A percentile compares a stretch with the other conserved stretches of the same genome.
Conservation (phyloP, 805 yeast genomes). For the Scheffersomyces stipitis region DNA sequence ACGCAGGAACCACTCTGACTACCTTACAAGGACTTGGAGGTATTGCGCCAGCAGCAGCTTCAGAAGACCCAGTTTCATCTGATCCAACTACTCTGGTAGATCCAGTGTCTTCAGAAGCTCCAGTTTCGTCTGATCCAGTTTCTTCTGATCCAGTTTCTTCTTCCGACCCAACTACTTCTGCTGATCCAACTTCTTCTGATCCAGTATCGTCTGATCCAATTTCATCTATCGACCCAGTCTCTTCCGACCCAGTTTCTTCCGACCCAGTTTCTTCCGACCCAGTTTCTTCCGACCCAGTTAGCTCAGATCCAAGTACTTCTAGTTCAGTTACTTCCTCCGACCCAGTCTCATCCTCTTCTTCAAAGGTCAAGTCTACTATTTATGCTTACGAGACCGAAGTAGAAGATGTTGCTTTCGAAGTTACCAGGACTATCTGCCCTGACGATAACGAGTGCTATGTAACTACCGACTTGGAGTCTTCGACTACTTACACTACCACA, state of each 20-base stretch:
- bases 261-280: not conserved
- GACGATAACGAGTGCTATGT: conserved; percentile 26
- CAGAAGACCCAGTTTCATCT: conserved; percentile 1
- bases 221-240: too few species aligned
- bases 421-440: conserved; percentile 34
- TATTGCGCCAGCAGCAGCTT: too few species aligned
- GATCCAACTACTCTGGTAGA: not conserved
- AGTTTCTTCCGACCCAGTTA: not conserved
- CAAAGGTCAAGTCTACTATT: conserved; percentile 12
- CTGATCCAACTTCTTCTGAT: conserved; percentile 96
- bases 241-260: conserved; percentile 1
- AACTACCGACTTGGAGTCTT: conserved; percentile 32
- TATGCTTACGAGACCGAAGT: conserved; percentile 25
- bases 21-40: too few species aligned
- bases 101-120: too few species aligned
- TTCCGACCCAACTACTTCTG: conserved; percentile 94
- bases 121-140: conserved; percentile 1
- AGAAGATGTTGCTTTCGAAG: conserved; percentile 14
- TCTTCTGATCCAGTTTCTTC: too few species aligned
- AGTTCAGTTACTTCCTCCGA: not conserved
- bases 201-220: too few species aligned
- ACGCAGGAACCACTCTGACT: not conserved
- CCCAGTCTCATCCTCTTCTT: conserved; percentile 4
- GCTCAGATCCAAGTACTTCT: not conserved
- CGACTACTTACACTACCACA: conserved; percentile 36